phyloP scores from a whole-genome alignment of 2,329 filamentous ascomycete species.

The Hirsutella minnesotensis region DNA sequence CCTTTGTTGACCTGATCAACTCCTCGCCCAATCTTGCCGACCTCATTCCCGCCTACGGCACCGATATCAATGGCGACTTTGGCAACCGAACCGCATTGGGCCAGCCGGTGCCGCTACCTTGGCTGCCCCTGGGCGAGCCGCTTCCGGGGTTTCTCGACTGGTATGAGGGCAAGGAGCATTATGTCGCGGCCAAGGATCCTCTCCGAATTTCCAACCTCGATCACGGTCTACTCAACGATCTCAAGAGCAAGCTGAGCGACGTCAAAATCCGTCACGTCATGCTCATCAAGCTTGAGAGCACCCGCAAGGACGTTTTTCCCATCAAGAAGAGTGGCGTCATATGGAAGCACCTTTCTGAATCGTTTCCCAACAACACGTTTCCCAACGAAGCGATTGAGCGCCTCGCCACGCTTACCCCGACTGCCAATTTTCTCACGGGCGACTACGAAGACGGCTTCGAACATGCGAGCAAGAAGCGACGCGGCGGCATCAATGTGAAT shows the following conservation, averaged over 20 bases:
- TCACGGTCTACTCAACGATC: slow-evolving; percentile 15
- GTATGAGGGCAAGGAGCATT: slow-evolving; percentile 16
- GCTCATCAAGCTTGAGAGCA: slow-evolving; percentile 29
- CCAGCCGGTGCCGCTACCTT: slow-evolving; percentile 9
- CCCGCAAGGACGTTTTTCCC: slow-evolving; percentile 31
- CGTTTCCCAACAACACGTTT: slow-evolving; percentile 18
- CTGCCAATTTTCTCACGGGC: slow-evolving; percentile 20
- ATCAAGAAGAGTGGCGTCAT: slow-evolving; percentile 27
- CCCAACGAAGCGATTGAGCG: slow-evolving; percentile 17
- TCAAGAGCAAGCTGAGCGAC: slow-evolving; percentile 13
- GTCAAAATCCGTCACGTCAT: slow-evolving; percentile 29
- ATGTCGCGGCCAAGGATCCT: slow-evolving; percentile 23
- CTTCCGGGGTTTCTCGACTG: slow-evolving; percentile 15
- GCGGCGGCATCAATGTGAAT: slow-evolving; percentile 27
- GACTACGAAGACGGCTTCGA: slow-evolving; percentile 21
- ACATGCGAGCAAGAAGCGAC: slow-evolving; percentile 13
- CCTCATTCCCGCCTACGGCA: slow-evolving; percentile 11
- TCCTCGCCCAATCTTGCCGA: slow-evolving; percentile 16
- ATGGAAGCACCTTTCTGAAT: slow-evolving; percentile 20
- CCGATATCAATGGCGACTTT: slow-evolving; percentile 15
- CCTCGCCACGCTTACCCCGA: slow-evolving; percentile 16
- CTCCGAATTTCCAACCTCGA: slow-evolving; percentile 28
- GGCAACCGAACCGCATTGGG: slow-evolving; percentile 15
- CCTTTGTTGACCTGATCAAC: slow-evolving; percentile 20
- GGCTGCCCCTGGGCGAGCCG: slow-evolving; percentile 11